Evolutionary conservation across 73 alveolate species (phyloP).

Genomic region (Paramecium octaurelia): DNA sequence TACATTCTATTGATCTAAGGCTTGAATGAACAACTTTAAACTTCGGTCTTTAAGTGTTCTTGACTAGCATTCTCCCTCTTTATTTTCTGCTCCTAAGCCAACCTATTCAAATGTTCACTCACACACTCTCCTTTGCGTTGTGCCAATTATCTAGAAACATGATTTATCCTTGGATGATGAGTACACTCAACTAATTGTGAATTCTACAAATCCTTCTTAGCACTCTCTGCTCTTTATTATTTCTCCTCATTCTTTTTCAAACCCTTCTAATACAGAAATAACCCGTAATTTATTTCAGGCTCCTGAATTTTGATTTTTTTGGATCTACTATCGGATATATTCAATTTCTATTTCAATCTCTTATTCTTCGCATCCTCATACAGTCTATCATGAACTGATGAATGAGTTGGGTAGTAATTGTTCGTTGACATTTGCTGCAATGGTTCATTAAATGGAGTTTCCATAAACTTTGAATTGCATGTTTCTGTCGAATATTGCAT

Average conservation of each 20-base stretch:
- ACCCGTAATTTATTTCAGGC: conserved; percentile 10
- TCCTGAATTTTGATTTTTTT: background rate
- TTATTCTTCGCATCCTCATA: conserved; percentile 27
- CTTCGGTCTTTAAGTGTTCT: background rate
- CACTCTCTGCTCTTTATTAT: background rate
- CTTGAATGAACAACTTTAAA: background rate
- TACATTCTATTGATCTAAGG: conserved; percentile 18
- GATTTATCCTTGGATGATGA: background rate
- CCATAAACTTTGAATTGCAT: background rate
- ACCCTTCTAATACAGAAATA: conserved; percentile 2
- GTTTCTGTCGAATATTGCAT: conserved; percentile 15
- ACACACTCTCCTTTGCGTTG: background rate
- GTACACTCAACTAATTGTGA: background rate
- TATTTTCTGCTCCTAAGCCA: background rate
- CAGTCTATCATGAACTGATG: conserved; percentile 32
- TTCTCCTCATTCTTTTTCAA: conserved; percentile 22
- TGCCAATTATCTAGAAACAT: background rate
- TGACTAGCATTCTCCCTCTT: background rate
- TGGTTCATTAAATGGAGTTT: conserved; percentile 5
- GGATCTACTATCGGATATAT: background rate
- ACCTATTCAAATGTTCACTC: conserved; percentile 4
- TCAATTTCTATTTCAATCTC: conserved; percentile 10
- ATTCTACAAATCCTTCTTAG: background rate
- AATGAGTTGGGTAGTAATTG: background rate
- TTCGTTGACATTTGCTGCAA: background rate